phyloP scores from a whole-genome alignment of 139 green algal genomes.

The Dunaliella primolecta region DNA sequence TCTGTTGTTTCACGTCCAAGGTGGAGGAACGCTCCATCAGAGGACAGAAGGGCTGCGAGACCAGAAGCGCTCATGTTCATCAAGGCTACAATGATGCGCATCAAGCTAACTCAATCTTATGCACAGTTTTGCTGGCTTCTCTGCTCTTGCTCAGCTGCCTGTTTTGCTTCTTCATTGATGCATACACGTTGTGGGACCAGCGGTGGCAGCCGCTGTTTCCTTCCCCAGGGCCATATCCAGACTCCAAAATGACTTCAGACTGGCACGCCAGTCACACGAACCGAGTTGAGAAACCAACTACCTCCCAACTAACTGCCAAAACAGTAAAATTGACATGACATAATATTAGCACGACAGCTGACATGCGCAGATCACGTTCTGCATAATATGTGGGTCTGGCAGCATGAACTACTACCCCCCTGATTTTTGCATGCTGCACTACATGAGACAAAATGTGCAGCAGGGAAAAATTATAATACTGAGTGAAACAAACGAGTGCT shows the following conservation, averaged over 20 bases:
- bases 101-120: too few species aligned
- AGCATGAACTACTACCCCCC: not conserved
- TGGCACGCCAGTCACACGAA: not conserved
- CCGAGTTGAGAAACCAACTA: not conserved
- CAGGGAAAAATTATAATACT: constrained; percentile 1
- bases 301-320: not conserved
- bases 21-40: too few species aligned
- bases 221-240: too few species aligned
- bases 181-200: too few species aligned
- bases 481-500: not conserved
- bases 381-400: not conserved
- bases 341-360: constrained; percentile 4
- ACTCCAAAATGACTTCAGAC: not conserved
- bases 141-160: too few species aligned
- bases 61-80: too few species aligned
- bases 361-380: not conserved
- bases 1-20: too few species aligned
- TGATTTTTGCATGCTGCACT: not conserved
- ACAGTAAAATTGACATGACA: not conserved
- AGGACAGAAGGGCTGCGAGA: too few species aligned
- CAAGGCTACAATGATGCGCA: too few species aligned
- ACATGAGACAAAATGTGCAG: not conserved
- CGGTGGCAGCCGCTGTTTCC: too few species aligned
- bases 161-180: too few species aligned
- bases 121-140: too few species aligned